These are phyloP conservation scores for Whalleya microplaca DNA, from an alignment of 2,329 filamentous ascomycete species.

Conservation along the genomic window DNA sequence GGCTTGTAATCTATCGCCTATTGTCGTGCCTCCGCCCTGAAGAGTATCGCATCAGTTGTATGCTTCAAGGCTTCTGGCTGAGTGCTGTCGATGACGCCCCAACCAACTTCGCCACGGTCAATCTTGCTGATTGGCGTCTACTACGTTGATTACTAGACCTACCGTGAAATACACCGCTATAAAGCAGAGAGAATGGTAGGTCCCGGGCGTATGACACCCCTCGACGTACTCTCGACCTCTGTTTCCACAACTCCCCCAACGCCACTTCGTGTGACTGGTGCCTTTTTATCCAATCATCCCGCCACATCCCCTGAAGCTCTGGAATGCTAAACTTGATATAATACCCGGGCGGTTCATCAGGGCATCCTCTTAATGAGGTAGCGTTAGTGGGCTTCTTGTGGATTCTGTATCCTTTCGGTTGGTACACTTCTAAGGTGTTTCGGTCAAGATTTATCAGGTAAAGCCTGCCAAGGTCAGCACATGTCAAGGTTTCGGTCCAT, in stretches of 20 bases:
- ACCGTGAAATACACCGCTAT: slow-evolving; percentile 8
- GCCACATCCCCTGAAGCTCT: slow-evolving; percentile 14
- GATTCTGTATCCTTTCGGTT: slow-evolving; percentile 9
- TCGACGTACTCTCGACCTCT: not conserved
- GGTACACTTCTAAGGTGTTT: slow-evolving; percentile 18
- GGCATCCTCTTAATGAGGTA: slow-evolving; percentile 2
- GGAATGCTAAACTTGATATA: slow-evolving; percentile 19
- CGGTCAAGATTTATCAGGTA: slow-evolving; percentile 20
- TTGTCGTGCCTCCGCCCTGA: too few relatives aligned
- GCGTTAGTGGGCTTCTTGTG: not conserved
- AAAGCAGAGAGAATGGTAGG: slow-evolving; percentile 19
- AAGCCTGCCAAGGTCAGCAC: slow-evolving; percentile 14
- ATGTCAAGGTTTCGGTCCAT: not conserved
- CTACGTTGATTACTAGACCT: not conserved
- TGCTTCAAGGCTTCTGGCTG: too few relatives aligned
- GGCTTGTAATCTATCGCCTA: too few relatives aligned
- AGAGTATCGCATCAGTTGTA: too few relatives aligned
- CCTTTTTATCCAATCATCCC: slow-evolving; percentile 9
- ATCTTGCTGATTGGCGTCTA: not conserved
- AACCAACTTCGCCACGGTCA: slow-evolving; percentile 3
- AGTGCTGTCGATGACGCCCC: not conserved
- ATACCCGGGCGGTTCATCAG: slow-evolving; percentile 12
- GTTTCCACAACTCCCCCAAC: slow-evolving; percentile 10
- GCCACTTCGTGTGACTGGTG: slow-evolving; percentile 6
- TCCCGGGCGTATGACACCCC: slow-evolving; percentile 11